These are phyloP conservation scores for Schizonepeta tenuifolia DNA, from an alignment of 257 asterid genomes.

Conservation along the genomic window DNA sequence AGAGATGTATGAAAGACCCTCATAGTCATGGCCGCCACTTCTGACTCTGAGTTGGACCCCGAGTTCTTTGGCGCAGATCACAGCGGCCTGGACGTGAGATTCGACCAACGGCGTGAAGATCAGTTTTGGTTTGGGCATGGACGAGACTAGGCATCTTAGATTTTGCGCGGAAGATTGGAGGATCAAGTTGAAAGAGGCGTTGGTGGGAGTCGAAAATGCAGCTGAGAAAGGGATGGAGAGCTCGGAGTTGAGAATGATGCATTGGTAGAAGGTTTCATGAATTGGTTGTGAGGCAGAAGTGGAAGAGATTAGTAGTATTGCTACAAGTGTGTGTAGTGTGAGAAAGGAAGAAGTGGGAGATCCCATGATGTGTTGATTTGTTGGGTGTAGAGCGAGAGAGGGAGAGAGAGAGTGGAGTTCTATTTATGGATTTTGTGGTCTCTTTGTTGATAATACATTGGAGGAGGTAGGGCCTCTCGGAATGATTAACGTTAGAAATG, in stretches of 20 bases:
- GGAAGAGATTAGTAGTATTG: neutral
- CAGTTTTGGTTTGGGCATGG: conserved; percentile 44
- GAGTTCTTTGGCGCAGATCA: conserved; percentile 37
- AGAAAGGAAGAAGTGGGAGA: conserved; percentile 20
- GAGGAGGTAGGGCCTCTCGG: conserved; percentile 6
- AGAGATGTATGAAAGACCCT: conserved; percentile 46
- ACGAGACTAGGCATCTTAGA: conserved; percentile 44
- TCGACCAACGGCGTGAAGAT: conserved; percentile 53
- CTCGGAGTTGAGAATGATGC: conserved; percentile 44
- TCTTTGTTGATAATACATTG: conserved; percentile 3
- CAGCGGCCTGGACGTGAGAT: conserved; percentile 47
- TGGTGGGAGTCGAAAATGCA: conserved; percentile 42
- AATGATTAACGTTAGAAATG: conserved; percentile 24
- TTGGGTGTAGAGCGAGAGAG: conserved; percentile 13
- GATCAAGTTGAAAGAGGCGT: conserved; percentile 39
- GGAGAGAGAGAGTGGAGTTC: neutral
- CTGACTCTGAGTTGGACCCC: conserved; percentile 37
- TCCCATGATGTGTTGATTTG: conserved; percentile 32
- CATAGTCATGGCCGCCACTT: conserved; percentile 52
- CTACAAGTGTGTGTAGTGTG: conserved; percentile 24
- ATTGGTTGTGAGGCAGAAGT: conserved; percentile 30
- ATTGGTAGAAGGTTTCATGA: conserved; percentile 38
- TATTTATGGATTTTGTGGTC: conserved; percentile 37
- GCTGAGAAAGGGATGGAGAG: conserved; percentile 46
- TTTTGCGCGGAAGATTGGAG: conserved; percentile 48